Evolutionary conservation across 306 rosid species (phyloP).

Genomic region (Castanopsis chinensis): DNA sequence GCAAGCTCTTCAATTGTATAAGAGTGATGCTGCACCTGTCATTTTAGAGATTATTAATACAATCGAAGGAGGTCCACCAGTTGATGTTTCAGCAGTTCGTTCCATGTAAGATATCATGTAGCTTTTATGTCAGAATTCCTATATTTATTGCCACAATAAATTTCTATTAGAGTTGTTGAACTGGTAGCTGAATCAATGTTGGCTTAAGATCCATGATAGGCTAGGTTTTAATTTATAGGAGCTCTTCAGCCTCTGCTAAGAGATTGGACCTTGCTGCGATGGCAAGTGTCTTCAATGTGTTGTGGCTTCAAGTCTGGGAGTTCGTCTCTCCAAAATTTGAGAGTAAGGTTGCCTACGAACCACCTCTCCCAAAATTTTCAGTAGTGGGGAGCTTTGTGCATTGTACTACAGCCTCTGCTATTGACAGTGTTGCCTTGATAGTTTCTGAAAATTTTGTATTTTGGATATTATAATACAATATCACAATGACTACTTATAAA

Average conservation of each 20-base stretch:
- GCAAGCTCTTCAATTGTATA: conserved; percentile 95
- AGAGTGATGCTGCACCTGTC: conserved; percentile 77
- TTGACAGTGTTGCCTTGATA: background rate
- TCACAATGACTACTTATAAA: background rate
- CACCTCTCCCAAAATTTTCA: too few relatives aligned
- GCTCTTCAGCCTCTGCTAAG: too few relatives aligned
- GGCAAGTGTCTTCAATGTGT: too few relatives aligned
- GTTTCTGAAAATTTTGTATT: background rate
- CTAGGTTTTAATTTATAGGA: background rate
- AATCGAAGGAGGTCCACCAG: conserved; percentile 97
- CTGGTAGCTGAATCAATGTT: conserved; percentile 14
- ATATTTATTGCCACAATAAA: conserved; percentile 7
- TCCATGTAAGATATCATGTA: conserved; percentile 76
- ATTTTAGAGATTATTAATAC: conserved; percentile 86
- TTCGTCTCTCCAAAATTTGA: too few relatives aligned
- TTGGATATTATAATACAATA: background rate
- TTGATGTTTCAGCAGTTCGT: conserved; percentile 93
- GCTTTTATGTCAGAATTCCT: conserved; percentile 11
- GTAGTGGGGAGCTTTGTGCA: too few relatives aligned
- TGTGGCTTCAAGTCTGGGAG: too few relatives aligned
- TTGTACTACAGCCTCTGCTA: background rate
- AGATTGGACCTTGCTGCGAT: too few relatives aligned
- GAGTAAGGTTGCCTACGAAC: too few relatives aligned
- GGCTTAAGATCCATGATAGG: background rate
- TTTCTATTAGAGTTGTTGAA: background rate